Evolutionary conservation across 2,329 filamentous ascomycete species (phyloP), one percentile per base, ranked within the genome.

Genomic region (Cladosporium sp.): DNA sequence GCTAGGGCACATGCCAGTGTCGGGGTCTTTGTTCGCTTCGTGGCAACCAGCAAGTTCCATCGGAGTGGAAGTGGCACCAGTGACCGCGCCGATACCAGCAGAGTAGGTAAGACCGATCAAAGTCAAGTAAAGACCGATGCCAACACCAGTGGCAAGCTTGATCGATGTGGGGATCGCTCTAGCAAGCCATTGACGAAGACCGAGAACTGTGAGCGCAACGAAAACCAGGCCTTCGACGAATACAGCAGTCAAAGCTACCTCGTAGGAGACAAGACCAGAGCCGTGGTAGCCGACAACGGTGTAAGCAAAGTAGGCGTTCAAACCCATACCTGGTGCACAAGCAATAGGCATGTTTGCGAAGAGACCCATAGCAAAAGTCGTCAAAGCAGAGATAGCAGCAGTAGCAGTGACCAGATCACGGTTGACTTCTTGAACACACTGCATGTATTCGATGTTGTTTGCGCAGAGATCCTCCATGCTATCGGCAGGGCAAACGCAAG

Each of bases 151-250:
- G 13, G 90, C 90, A 56, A 94, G 84, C 74, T 95, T 96, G 75
- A 96, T 92, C 56, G 87, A 91, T 39, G 84, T 82, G 1, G 91
- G 91, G 61, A 95, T 91, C 42, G 88, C 86, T 63, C 90, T 85
- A 17, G 91, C 91, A 24, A 96, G 83, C 90, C 90, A 95, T 71
- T 95, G 91, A 13, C 91, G 87, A 76, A 96, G 81, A 36, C 91
- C 91, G 53, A 92, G 79, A 35, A 95, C 71, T 1, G 91, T 91
- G 39, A 96, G 80, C 3, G 77, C 88, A 51, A 95, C 83, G 74
- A 96, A 96, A 61, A 95, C 86, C 71, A 89, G 89, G 36, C 91
- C 91, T 73, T 96, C 91, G 13, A 94, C 87, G 70, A 96, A 95
- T 63, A 94, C 91, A 55, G 91, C 90, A 3, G 90, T 94, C 36